Evolutionary conservation across 164 flowering plant species (phyloP).

Genomic region (Protea cynaroides): DNA sequence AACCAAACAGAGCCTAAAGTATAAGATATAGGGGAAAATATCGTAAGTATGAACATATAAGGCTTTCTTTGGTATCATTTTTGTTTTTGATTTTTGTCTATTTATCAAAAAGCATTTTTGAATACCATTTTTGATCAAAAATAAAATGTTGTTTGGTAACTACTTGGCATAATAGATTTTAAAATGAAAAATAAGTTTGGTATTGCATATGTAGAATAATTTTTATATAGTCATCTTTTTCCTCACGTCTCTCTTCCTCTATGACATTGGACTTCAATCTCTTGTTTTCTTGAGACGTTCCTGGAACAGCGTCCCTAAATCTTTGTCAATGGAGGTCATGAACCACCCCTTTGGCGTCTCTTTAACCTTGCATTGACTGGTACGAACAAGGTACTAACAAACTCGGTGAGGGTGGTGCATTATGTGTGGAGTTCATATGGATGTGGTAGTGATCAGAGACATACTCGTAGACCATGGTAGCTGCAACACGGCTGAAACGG

Average conservation of each 20-base stretch:
- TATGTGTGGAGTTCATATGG: constrained; percentile 90
- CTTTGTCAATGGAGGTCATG: constrained; percentile 79
- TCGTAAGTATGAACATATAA: too few species aligned
- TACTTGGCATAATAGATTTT: too few species aligned
- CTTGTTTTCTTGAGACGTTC: constrained; percentile 72
- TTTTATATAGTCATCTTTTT: too few species aligned
- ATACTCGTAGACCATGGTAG: constrained; percentile 90
- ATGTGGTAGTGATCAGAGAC: constrained; percentile 77
- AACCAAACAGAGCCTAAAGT: too few species aligned
- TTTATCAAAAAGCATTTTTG: too few species aligned
- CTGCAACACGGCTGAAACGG: constrained; percentile 78
- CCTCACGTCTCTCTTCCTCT: constrained; percentile 90
- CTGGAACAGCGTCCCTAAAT: constrained; percentile 74
- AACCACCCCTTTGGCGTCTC: constrained; percentile 97
- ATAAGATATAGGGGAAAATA: too few species aligned
- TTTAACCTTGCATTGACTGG: constrained; percentile 85
- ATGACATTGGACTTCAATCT: constrained; percentile 54
- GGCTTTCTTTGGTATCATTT: too few species aligned
- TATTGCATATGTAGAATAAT: too few species aligned
- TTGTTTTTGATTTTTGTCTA: too few species aligned
- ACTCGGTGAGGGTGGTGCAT: constrained; percentile 91
- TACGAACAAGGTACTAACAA: constrained; percentile 68
- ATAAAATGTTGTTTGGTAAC: too few species aligned
- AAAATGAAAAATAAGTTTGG: too few species aligned
- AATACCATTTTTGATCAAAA: too few species aligned